These are phyloP conservation scores for Middelhovenomyces tepae DNA, from an alignment of 805 yeast genomes.

Conservation along the genomic window DNA sequence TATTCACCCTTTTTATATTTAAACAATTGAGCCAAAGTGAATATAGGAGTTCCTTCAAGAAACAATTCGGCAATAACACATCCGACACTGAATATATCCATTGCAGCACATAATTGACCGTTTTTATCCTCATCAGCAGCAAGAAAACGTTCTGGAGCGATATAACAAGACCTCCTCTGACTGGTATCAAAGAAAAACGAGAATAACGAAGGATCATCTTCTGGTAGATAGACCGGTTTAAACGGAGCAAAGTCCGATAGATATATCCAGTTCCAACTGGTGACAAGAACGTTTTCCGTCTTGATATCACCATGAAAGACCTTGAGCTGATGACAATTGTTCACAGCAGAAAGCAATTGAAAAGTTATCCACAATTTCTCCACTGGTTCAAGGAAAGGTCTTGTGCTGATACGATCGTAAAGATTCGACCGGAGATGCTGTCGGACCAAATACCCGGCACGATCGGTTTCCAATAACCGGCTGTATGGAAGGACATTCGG, in stretches of 20 bases:
- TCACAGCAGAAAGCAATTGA: conserved; percentile 61
- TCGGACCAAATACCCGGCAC: conserved; percentile 86
- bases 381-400: conserved; percentile 76
- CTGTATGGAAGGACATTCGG: conserved; percentile 65
- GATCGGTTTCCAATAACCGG: conserved; percentile 71
- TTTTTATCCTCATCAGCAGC: conserved; percentile 22
- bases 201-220: conserved; percentile 86
- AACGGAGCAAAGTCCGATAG: conserved; percentile 76
- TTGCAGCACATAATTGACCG: conserved; percentile 41
- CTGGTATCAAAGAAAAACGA: conserved; percentile 90
- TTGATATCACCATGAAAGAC: conserved; percentile 87
- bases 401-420: conserved; percentile 75
- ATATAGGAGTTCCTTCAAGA: conserved; percentile 77
- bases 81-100: conserved; percentile 56
- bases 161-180: conserved; percentile 74
- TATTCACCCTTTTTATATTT: conserved; percentile 66
- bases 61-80: conserved; percentile 89
- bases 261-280: conserved; percentile 82
- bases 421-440: conserved; percentile 71
- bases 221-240: conserved; percentile 82
- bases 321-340: conserved; percentile 50
- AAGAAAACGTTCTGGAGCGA: conserved; percentile 87
- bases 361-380: conserved; percentile 81
- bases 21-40: conserved; percentile 79
- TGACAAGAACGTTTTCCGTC: conserved; percentile 77